Conservation (phyloP, 331 rosid species). For the Rhamnella rubrinervis region DNA sequence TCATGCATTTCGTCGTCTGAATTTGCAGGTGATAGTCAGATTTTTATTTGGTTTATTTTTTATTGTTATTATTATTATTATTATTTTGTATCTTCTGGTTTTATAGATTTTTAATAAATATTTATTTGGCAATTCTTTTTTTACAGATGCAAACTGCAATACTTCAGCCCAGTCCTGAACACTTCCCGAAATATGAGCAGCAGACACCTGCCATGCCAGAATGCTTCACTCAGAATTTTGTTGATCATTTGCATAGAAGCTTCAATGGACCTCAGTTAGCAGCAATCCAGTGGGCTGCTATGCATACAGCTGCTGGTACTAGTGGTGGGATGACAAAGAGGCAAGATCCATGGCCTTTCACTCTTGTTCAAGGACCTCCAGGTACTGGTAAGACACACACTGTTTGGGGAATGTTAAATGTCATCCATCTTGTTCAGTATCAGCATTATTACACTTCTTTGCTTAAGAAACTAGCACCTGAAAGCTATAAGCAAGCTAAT, state of each 20-base stretch:
- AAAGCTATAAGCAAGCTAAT: slow-evolving; percentile 91
- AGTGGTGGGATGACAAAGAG: slow-evolving; percentile 73
- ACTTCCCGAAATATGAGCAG: slow-evolving; percentile 94
- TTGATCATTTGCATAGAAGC: slow-evolving; percentile 80
- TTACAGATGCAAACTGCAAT: slow-evolving; percentile 94
- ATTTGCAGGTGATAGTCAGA: slow-evolving; percentile 63
- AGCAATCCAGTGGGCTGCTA: slow-evolving; percentile 99
- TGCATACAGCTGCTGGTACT: slow-evolving; percentile 98
- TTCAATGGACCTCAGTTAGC: slow-evolving; percentile 94
- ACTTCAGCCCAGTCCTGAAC: slow-evolving; percentile 96
- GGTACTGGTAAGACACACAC: slow-evolving; percentile 99
- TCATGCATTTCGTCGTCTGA: slow-evolving; percentile 97
- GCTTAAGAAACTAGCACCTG: slow-evolving; percentile 96
- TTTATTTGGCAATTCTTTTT: slow-evolving; percentile 22
- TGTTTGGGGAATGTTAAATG: slow-evolving; percentile 99
- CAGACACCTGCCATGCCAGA: slow-evolving; percentile 96
- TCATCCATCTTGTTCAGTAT: slow-evolving; percentile 97
- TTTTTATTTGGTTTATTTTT: neutral
- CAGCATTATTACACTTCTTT: slow-evolving; percentile 96
- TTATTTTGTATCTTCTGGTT: slow-evolving; percentile 14
- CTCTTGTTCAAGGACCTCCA: slow-evolving; percentile 99
- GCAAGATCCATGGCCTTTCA: slow-evolving; percentile 99
- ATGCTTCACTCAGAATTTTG: slow-evolving; percentile 86
- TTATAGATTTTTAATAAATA: neutral
- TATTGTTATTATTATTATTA: neutral